phyloP scores from a whole-genome alignment of 202 grass and related monocot genomes.

The Hordeum pubiflorum region DNA sequence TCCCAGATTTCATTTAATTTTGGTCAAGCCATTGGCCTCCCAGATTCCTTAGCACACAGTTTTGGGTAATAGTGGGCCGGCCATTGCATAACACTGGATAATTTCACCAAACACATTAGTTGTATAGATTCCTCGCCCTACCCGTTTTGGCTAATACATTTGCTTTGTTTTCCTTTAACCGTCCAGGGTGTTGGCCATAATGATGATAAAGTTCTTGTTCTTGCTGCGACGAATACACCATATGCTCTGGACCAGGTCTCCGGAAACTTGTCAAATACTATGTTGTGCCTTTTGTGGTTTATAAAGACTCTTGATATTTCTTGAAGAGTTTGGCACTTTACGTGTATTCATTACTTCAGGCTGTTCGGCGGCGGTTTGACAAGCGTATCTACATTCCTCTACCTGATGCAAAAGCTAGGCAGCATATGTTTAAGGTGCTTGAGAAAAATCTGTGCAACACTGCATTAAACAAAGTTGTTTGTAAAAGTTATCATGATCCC shows the following conservation, averaged over 20 bases:
- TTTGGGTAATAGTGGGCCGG: not conserved
- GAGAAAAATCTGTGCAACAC: not conserved
- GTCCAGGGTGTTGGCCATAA: conserved; percentile 90
- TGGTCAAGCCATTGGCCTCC: not conserved
- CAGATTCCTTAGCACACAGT: not conserved
- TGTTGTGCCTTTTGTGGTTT: not conserved
- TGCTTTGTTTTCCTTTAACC: not conserved
- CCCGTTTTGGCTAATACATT: not conserved
- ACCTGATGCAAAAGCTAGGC: conserved; percentile 85
- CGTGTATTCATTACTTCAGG: conserved; percentile 38
- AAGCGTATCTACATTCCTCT: conserved; percentile 94
- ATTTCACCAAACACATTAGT: not conserved
- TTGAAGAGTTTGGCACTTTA: conserved; percentile 19
- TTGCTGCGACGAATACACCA: conserved; percentile 93
- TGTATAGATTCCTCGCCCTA: not conserved
- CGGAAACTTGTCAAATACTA: not conserved
- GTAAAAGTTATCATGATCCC: not conserved
- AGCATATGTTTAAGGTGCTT: conserved; percentile 91
- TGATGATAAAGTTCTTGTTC: conserved; percentile 95
- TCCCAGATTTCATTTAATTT: not conserved
- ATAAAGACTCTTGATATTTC: not conserved
- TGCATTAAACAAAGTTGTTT: not conserved
- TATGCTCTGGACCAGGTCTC: conserved; percentile 89
- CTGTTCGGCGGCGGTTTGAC: conserved; percentile 81
- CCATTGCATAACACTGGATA: not conserved